These are phyloP conservation scores for Fusarium nurragi DNA, from an alignment of 2,329 filamentous ascomycete species.

Conservation along the genomic window DNA sequence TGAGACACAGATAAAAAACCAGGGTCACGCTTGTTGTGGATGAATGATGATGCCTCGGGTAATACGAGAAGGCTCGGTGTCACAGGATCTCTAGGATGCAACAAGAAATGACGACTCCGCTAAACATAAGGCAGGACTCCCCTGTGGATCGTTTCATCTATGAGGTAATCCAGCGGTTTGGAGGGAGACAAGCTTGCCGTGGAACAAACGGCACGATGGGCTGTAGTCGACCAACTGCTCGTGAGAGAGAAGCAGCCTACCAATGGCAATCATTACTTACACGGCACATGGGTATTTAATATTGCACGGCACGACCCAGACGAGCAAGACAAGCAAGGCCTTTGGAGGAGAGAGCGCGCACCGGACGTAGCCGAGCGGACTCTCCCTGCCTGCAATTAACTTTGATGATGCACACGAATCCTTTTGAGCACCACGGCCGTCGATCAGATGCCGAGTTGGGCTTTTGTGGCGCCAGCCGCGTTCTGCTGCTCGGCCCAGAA, in stretches of 20 bases:
- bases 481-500: slow-evolving; percentile 26
- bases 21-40: slow-evolving; percentile 1
- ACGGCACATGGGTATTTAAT: neutral
- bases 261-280: slow-evolving; percentile 22
- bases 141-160: neutral
- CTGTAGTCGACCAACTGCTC: slow-evolving; percentile 1
- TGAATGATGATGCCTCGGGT: slow-evolving; percentile 12
- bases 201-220: neutral
- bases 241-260: neutral
- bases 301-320: neutral
- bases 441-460: slow-evolving; percentile 36
- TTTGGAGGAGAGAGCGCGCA: neutral
- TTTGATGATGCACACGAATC: slow-evolving; percentile 22
- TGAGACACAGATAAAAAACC: neutral
- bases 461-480: slow-evolving; percentile 6
- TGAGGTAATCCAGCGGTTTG: neutral
- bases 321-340: no score
- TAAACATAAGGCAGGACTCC: neutral
- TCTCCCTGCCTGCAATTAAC: slow-evolving; percentile 17
- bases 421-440: slow-evolving; percentile 1
- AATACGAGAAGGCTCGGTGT: slow-evolving; percentile 1
- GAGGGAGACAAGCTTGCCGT: slow-evolving; percentile 14
- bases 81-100: slow-evolving; percentile 13
- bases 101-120: neutral
- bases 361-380: slow-evolving; percentile 9